These are phyloP conservation scores for Suillus tomentosus DNA, from an alignment of 768 basidiomycete genomes.

Conservation along the genomic window DNA sequence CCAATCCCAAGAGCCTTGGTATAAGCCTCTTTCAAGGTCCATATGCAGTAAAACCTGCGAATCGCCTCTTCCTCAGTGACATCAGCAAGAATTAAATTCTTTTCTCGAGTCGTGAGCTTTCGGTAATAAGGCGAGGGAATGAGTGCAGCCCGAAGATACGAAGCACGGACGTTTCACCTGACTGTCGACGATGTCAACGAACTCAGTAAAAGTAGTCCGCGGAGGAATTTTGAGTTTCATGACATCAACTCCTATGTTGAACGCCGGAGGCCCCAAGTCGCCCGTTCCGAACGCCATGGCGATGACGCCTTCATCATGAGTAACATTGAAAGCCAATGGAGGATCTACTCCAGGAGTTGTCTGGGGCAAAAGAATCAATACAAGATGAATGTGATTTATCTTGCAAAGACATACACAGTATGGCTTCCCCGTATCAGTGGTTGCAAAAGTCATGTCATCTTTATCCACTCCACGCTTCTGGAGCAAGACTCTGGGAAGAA, in stretches of 20 bases:
- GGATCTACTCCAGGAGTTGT: conserved; percentile 45
- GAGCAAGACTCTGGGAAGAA: conserved; percentile 68
- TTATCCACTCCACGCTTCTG: conserved; percentile 54
- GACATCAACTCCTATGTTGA: conserved; percentile 71
- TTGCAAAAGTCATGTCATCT: conserved; percentile 50
- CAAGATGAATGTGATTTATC: neutral
- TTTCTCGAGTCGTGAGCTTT: conserved; percentile 46
- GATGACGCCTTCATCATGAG: conserved; percentile 76
- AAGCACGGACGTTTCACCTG: conserved; percentile 46
- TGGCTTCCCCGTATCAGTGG: conserved; percentile 72
- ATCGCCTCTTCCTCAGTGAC: conserved; percentile 52
- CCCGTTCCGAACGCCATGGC: conserved; percentile 60
- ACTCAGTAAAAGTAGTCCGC: conserved; percentile 55
- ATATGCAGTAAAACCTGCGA: conserved; percentile 75
- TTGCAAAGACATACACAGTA: conserved; percentile 58
- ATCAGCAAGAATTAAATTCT: conserved; percentile 34
- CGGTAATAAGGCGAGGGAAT: conserved; percentile 12
- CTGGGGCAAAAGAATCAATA: conserved; percentile 33
- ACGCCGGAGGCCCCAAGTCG: conserved; percentile 56
- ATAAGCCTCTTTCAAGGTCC: conserved; percentile 92
- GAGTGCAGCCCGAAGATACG: conserved; percentile 8
- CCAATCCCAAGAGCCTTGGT: conserved; percentile 86
- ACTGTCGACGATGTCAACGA: conserved; percentile 64
- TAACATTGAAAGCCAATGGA: conserved; percentile 77
- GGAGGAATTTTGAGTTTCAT: conserved; percentile 74